Evolutionary conservation across 768 basidiomycete genomes (phyloP), one percentile per base, ranked within the genome.

Genomic region (Amanita pallidorosea): DNA sequence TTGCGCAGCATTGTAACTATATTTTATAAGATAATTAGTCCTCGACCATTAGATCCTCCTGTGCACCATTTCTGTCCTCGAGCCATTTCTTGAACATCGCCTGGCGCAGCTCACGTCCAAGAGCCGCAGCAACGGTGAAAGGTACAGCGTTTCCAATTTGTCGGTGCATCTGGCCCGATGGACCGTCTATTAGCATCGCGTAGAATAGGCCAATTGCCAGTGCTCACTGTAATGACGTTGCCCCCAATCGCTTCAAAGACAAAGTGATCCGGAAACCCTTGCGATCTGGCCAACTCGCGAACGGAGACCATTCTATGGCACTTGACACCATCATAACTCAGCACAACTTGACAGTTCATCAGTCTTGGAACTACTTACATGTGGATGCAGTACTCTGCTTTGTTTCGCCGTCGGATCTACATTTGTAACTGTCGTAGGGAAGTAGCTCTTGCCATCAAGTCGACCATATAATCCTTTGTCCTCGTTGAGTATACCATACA

Each of bases 101-200:
- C 4, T 70, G 65, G 7, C 74, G 66, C 34, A 89, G 69, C 58
- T 85, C 76, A 17, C 77, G 70, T 17, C 84, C 87, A 6, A 90
- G 65, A 0, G 87, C 88, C 18, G 64, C 62, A 13, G 73, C 74
- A 5, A 90, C 67, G 2, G 70, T 83, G 69, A 81, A 75, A 1
- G 88, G 81, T 2, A 89, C 84, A 0, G 87, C 85, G 58, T 89
- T 89, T 12, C 87, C 87, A 54, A 90, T 87, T 52, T 87, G 85
- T 25, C 85, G 71, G 57, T 87, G 85, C 71, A 88, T 83, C 85
- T 89, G 9, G 17, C 18, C 22, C 12, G 13, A n/a, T 6, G 5
- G 18, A 22, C 17, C 18, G 22, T 41, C 22, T 5, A 13, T 41
- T 4, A 12, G 9, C 9, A 22, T 11, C 18, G 5, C 9, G 11